Conservation (phyloP, 345 rosid species). For the Eucalyptus albens region DNA sequence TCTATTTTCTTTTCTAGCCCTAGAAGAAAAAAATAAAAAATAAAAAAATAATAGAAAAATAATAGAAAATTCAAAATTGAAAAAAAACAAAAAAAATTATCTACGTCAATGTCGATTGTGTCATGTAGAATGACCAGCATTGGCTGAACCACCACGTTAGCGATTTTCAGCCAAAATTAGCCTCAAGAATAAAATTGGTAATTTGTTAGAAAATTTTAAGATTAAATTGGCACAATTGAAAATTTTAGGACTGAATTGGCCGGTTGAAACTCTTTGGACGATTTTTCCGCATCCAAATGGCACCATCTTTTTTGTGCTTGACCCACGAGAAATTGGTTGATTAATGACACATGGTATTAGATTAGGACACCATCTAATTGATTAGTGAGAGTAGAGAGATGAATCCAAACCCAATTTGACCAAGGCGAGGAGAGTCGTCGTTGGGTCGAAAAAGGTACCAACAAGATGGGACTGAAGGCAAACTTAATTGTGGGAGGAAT, state of each 20-base stretch:
- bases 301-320: background rate
- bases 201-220: background rate
- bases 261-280: background rate
- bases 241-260: background rate
- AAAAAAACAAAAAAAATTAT: too few species aligned
- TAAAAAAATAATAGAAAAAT: too few species aligned
- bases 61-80: too few species aligned
- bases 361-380: background rate
- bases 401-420: background rate
- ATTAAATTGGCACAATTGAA: background rate
- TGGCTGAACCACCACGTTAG: background rate
- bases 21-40: too few species aligned
- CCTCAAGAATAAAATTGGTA: background rate
- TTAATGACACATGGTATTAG: background rate
- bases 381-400: background rate
- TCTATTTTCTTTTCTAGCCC: background rate
- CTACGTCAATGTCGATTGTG: accelerated
- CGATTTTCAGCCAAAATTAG: too few species aligned
- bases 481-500: background rate
- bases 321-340: background rate
- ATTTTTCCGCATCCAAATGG: background rate
- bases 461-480: background rate
- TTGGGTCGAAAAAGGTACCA: background rate
- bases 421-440: background rate
- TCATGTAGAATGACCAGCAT: accelerated